These are phyloP conservation scores for Pythium dissotocum DNA, from an alignment of 352 stramenopile species.

Conservation along the genomic window DNA sequence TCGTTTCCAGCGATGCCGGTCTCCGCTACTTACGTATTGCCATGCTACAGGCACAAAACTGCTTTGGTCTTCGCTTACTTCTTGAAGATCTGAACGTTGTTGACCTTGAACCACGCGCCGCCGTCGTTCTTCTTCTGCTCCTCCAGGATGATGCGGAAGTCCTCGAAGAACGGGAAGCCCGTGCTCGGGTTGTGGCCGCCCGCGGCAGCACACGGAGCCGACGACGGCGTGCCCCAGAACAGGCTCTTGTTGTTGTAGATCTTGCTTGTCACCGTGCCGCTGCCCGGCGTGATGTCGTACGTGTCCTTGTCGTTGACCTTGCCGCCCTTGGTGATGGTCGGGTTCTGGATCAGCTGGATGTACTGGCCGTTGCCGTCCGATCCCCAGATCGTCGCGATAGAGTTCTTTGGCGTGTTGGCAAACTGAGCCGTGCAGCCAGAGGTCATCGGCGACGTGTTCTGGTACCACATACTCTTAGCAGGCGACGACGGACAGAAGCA, in stretches of 20 bases:
- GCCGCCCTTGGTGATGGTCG: conserved; percentile 59
- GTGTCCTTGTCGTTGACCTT: conserved; percentile 51
- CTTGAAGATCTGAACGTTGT: conserved; percentile 73
- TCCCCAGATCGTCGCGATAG: conserved; percentile 67
- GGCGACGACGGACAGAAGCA: conserved; percentile 59
- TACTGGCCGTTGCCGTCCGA: conserved; percentile 59
- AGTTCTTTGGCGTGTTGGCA: conserved; percentile 53
- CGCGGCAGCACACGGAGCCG: conserved; percentile 38
- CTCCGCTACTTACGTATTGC: too few species aligned
- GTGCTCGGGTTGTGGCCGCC: conserved; percentile 58
- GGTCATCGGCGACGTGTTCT: conserved; percentile 56
- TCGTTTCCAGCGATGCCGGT: too few species aligned
- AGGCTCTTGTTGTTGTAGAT: conserved; percentile 79
- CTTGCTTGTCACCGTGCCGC: conserved; percentile 52
- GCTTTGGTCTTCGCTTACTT: conserved; percentile 9
- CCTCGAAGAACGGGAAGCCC: conserved; percentile 79
- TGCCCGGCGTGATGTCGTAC: conserved; percentile 51
- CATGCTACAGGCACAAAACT: background rate
- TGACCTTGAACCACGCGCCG: conserved; percentile 71
- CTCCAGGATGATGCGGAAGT: conserved; percentile 71
- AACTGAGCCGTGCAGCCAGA: conserved; percentile 73
- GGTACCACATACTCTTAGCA: conserved; percentile 60
- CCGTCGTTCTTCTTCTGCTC: conserved; percentile 75
- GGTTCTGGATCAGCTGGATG: conserved; percentile 75
- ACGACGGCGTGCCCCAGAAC: conserved; percentile 63